These are phyloP conservation scores for Exophiala viscosa DNA, from an alignment of 2,329 filamentous ascomycete species.

Conservation along the genomic window DNA sequence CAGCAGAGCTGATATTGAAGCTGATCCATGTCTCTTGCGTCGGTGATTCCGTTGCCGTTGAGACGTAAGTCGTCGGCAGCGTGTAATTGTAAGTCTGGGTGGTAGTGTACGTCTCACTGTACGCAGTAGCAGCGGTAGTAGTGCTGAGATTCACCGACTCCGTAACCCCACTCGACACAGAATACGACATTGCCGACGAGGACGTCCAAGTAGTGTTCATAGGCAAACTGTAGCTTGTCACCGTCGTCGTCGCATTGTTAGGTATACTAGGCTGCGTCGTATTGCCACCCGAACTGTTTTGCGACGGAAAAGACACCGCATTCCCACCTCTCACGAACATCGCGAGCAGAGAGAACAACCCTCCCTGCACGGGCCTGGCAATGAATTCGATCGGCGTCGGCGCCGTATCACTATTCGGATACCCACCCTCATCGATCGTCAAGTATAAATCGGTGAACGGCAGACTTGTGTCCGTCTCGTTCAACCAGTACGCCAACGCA, in stretches of 20 bases:
- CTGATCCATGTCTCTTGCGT: background rate
- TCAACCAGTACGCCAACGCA: conserved; percentile 72
- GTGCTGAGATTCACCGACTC: background rate
- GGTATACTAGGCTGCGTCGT: no score
- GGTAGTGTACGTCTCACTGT: background rate
- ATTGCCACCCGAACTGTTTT: background rate
- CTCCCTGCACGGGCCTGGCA: conserved; percentile 75
- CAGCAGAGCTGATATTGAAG: background rate
- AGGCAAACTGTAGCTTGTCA: background rate
- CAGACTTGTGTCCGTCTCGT: conserved; percentile 71
- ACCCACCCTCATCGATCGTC: conserved; percentile 69
- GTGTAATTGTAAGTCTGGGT: no score
- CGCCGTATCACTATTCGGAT: conserved; percentile 54
- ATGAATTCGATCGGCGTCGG: conserved; percentile 57
- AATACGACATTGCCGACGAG: background rate
- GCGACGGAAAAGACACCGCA: background rate
- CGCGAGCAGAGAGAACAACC: conserved; percentile 79
- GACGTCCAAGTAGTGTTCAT: background rate
- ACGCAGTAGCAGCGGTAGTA: background rate
- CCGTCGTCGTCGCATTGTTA: background rate
- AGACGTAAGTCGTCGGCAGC: no score
- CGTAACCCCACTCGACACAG: background rate
- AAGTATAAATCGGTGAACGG: conserved; percentile 78
- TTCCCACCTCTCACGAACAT: conserved; percentile 36
- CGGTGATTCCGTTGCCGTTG: background rate